A percentile compares a stretch with the other conserved stretches of the same genome.
Conservation (phyloP, 169 alveolate genomes). For the Eimeria maxima region DNA sequence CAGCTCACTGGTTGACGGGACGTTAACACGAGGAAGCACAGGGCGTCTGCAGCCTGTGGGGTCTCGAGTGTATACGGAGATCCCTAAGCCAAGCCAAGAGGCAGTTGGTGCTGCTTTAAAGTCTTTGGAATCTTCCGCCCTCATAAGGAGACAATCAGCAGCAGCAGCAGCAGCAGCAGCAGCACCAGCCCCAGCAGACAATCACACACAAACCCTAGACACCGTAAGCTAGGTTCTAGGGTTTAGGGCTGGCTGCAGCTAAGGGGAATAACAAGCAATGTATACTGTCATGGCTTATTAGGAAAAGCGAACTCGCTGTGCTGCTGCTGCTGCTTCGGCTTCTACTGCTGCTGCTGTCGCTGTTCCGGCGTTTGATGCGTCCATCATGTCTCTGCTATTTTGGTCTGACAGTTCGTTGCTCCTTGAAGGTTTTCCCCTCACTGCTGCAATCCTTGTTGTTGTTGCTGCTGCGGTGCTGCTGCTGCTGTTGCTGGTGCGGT, state of each 20-base stretch:
- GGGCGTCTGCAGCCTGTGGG: slow-evolving; percentile 26
- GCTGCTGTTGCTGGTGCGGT: slow-evolving; percentile 14
- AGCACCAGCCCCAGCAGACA: neutral
- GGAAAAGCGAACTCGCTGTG: neutral
- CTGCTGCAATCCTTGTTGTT: neutral
- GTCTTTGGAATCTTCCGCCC: neutral
- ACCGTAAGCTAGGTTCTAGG: neutral
- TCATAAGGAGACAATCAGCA: neutral
- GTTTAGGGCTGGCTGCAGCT: neutral
- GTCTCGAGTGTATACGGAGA: neutral
- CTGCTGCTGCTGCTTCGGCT: slow-evolving; percentile 1
- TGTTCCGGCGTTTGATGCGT: neutral
- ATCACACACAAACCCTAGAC: neutral
- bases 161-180: neutral
- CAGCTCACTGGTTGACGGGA: neutral
- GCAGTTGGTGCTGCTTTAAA: neutral
- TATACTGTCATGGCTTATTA: neutral
- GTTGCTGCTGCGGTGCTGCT: neutral
- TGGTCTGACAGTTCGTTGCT: no score
- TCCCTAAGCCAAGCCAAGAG: neutral
- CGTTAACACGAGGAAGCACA: neutral
- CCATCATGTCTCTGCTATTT: neutral
- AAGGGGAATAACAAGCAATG: neutral
- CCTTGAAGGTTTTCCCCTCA: neutral
- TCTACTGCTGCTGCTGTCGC: neutral